These are phyloP conservation scores for Parascedosporium putredinis DNA, from an alignment of 2,329 filamentous ascomycete species.

Conservation along the genomic window DNA sequence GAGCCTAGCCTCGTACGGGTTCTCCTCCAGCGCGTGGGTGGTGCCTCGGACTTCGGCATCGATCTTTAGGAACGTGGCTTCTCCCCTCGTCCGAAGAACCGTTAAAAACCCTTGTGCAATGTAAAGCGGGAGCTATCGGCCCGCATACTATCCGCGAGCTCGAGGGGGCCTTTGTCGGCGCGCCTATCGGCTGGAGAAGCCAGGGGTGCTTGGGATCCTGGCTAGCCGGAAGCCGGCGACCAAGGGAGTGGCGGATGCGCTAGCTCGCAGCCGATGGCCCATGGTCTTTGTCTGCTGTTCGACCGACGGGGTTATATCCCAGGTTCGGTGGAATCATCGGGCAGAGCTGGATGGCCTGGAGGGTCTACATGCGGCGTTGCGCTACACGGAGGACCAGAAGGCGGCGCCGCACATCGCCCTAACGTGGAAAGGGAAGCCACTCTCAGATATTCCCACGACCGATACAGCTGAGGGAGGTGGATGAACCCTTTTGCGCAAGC, in stretches of 20 bases:
- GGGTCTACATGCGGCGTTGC: conserved; percentile 42
- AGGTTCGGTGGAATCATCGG: conserved; percentile 63
- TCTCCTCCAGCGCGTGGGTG: conserved; percentile 57
- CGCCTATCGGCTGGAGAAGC: conserved; percentile 62
- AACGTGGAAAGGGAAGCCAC: conserved; percentile 33
- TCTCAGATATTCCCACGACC: neutral
- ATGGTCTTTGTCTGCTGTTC: conserved; percentile 61
- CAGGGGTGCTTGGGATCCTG: conserved; percentile 58
- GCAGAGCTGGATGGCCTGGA: conserved; percentile 54
- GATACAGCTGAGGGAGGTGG: neutral
- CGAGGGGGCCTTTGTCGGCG: conserved; percentile 65
- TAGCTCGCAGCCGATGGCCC: conserved; percentile 57
- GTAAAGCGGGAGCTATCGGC: conserved; percentile 51
- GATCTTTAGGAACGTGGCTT: conserved; percentile 64
- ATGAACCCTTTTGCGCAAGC: too few relatives aligned
- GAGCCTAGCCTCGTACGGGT: conserved; percentile 48
- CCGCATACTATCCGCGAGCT: conserved; percentile 62
- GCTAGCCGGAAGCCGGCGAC: conserved; percentile 62
- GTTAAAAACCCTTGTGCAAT: conserved; percentile 49
- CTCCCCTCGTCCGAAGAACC: conserved; percentile 32
- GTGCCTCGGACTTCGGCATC: conserved; percentile 58
- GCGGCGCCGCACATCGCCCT: conserved; percentile 34
- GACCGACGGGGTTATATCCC: conserved; percentile 44
- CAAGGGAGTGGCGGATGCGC: conserved; percentile 63
- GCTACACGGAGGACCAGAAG: conserved; percentile 24